Evolutionary conservation across 108 stramenopile genomes (phyloP).

Genomic region (Cyclotella sp.): DNA sequence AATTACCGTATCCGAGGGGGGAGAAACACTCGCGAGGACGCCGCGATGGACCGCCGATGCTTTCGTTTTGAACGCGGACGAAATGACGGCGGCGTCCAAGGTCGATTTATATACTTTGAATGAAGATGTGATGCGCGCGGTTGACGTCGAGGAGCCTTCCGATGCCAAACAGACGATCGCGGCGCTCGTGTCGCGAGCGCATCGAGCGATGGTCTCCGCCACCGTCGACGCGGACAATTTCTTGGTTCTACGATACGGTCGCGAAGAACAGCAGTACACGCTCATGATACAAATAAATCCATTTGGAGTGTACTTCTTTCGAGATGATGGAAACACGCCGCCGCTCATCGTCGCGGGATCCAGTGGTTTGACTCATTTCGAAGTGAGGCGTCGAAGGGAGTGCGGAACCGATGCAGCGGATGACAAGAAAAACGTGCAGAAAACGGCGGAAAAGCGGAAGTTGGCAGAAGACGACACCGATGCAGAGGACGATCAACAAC

Average conservation of each 20-base stretch:
- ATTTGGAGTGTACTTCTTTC: constrained; percentile 73
- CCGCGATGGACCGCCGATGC: constrained; percentile 88
- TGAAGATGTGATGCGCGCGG: constrained; percentile 9
- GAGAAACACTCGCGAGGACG: constrained; percentile 40
- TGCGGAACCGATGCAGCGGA: constrained; percentile 26
- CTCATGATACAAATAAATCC: constrained; percentile 73
- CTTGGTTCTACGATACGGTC: constrained; percentile 44
- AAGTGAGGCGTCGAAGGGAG: constrained; percentile 72
- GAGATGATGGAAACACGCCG: constrained; percentile 54
- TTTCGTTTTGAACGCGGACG: constrained; percentile 79
- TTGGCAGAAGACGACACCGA: constrained; percentile 22
- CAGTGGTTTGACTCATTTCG: constrained; percentile 84
- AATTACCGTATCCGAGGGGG: constrained; percentile 75
- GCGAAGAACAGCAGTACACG: constrained; percentile 21
- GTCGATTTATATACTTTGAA: constrained; percentile 42
- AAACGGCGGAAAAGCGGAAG: constrained; percentile 38
- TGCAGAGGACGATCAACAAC: constrained; percentile 48
- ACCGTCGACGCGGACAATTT: constrained; percentile 18
- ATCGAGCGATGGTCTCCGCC: neutral
- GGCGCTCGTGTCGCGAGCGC: neutral
- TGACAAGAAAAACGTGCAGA: constrained; percentile 4
- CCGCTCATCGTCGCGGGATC: constrained; percentile 75
- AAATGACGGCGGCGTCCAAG: constrained; percentile 56
- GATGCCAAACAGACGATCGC: neutral
- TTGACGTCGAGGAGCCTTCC: neutral